Evolutionary conservation across 495 filamentous ascomycete genomes (phyloP), one percentile per base, ranked within the genome.

Genomic region (Friedmanniomyces simplex): DNA sequence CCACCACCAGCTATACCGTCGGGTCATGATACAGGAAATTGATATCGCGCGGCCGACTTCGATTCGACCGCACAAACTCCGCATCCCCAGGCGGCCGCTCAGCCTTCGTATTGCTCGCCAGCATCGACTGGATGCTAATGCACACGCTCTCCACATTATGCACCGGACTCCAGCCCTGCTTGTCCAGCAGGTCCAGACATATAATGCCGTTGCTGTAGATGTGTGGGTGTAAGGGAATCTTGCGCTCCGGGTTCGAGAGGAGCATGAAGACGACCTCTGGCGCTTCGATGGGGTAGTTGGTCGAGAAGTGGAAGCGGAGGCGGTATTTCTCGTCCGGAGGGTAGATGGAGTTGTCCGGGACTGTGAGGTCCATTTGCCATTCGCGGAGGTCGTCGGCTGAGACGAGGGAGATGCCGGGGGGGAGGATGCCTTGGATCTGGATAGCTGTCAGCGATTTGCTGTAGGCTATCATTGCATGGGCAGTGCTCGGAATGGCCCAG

Each of bases 121-220:
- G 70, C 93, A 98, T 98, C 72, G 89, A 95, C 73, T 98, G 93
- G 46, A 98, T 82, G 69, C 89, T 95, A 82, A 98, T 93, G 76
- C 89, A 95, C 45, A 98, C 82, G 63, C 87, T 94, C 75, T 98
- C 91, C 13, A 96, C 93, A 28, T 89, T 97, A 69, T 97, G 94
- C 11, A 97, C 91, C 0, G 93, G 93, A 13, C 84, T 89, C 93
- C 93, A 98, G 61, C 94, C 93, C 50, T 86, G 82, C 1, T 73
- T 74, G 55, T 89, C 88, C 18, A 98, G 84, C 0, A 98, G 83
- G 63, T 98, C 94, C 22, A 98, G 85, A 65, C 93, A 98, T 67
- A 98, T 98, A 68, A 96, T 91, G 51, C 93, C 93, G 69, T 98
- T 98, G 60, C 86, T 91, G 72, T 98, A 98, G 68, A 98, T 87